Percentiles rank a stretch among this genome's conserved stretches.
phyloP scores from a whole-genome alignment of 108 stramenopile species.

The Seminavis robusta region DNA sequence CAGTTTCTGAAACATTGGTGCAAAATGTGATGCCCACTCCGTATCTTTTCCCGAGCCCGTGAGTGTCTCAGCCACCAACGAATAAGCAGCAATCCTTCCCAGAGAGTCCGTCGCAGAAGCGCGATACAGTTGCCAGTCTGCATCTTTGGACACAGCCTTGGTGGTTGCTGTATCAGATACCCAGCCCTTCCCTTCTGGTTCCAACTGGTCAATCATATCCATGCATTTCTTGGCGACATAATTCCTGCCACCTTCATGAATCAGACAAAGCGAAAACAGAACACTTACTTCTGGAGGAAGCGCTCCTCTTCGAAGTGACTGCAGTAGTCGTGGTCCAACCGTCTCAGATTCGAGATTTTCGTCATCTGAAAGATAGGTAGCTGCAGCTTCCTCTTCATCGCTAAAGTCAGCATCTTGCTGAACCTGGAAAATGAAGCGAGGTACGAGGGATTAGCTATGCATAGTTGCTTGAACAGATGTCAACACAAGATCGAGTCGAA shows the following conservation, averaged over 20 bases:
- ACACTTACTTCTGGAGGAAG: constrained; percentile 66
- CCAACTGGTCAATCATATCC: constrained; percentile 39
- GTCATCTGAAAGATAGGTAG: constrained; percentile 28
- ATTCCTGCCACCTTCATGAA: constrained; percentile 61
- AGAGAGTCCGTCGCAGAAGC: constrained; percentile 44
- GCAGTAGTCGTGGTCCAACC: constrained; percentile 22
- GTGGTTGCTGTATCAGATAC: constrained; percentile 13
- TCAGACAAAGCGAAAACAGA: constrained; percentile 50
- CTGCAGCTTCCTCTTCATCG: constrained; percentile 20
- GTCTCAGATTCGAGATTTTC: constrained; percentile 43
- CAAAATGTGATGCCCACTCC: constrained; percentile 29
- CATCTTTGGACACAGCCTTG: constrained; percentile 11
- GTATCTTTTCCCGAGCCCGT: constrained; percentile 30
- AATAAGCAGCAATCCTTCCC: constrained; percentile 41
- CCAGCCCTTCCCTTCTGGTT: constrained; percentile 24
- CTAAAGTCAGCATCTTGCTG: constrained; percentile 53
- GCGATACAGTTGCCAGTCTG: constrained; percentile 47
- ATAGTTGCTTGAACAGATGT: too few relatives aligned
- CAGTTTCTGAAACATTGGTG: constrained; percentile 19
- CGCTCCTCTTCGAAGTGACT: constrained; percentile 45
- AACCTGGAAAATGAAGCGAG: constrained; percentile 31
- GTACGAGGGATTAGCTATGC: too few relatives aligned
- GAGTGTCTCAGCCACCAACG: constrained; percentile 58
- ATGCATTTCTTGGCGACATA: constrained; percentile 63
- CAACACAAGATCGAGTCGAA: too few relatives aligned